Evolutionary conservation across 2,329 filamentous ascomycete species (phyloP).

Genomic region (Penicillium italicum): DNA sequence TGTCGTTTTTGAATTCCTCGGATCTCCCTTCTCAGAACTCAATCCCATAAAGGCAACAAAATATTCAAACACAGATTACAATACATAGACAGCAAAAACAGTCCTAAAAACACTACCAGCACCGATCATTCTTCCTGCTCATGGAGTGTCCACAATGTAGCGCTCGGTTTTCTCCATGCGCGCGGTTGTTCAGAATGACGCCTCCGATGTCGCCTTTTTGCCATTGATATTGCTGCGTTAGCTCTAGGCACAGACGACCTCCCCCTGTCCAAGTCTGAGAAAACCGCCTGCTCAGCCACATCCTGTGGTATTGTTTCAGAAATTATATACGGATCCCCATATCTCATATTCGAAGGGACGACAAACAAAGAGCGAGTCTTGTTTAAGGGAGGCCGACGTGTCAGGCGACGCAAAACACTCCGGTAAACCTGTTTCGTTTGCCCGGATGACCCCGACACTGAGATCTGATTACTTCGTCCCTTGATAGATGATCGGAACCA

Average conservation of each 20-base stretch:
- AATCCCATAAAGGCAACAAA: too few species aligned
- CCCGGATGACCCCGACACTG: constrained; percentile 1
- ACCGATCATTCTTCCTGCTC: constrained; percentile 26
- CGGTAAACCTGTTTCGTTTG: constrained; percentile 18
- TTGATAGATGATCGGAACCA: constrained; percentile 20
- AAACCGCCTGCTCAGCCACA: constrained; percentile 1
- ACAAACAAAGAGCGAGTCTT: constrained; percentile 33
- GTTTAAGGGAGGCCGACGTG: constrained; percentile 30
- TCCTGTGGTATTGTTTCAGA: constrained; percentile 18
- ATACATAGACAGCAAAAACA: background rate
- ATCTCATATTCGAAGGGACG: constrained; percentile 24
- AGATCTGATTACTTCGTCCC: background rate
- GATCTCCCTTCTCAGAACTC: background rate
- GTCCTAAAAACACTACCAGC: background rate
- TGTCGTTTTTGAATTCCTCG: background rate
- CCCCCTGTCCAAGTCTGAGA: background rate
- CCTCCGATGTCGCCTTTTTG: constrained; percentile 31
- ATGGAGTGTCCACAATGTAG: constrained; percentile 34
- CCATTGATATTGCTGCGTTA: constrained; percentile 11
- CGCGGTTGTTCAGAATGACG: constrained; percentile 40
- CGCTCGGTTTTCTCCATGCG: constrained; percentile 37
- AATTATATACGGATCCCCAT: constrained; percentile 17
- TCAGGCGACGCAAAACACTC: constrained; percentile 27
- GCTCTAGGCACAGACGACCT: background rate
- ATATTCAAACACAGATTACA: background rate